Conservation (phyloP, 495 filamentous ascomycete species). For the Aspergillus olivimuriae region DNA sequence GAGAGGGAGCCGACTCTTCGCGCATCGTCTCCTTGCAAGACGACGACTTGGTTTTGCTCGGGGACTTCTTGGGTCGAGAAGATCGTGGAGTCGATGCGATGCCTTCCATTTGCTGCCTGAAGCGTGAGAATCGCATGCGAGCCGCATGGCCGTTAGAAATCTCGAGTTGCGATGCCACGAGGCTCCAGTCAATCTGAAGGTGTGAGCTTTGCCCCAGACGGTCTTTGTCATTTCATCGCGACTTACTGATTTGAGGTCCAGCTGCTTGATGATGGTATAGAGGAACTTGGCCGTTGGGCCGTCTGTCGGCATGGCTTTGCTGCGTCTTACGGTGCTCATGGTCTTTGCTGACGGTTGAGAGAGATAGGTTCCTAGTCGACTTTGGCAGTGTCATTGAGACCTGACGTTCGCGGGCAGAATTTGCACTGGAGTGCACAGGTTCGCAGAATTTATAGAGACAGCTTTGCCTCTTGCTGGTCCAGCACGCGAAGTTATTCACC, state of each 20-base stretch:
- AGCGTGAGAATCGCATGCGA: conserved; percentile 73
- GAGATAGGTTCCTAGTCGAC: too few relatives aligned
- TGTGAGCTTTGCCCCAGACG: background rate
- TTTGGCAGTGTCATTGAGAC: too few relatives aligned
- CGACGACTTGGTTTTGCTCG: conserved; percentile 12
- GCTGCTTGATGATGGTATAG: conserved; percentile 70
- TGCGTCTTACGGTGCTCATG: conserved; percentile 27
- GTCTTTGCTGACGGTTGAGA: too few relatives aligned
- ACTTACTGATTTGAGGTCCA: conserved; percentile 64
- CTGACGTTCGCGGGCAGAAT: too few relatives aligned
- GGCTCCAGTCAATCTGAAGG: conserved; percentile 69
- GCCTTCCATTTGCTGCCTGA: conserved; percentile 55
- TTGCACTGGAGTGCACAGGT: background rate
- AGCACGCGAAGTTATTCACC: too few relatives aligned
- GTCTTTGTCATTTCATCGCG: too few relatives aligned
- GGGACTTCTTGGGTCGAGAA: conserved; percentile 17
- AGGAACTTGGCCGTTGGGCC: conserved; percentile 52
- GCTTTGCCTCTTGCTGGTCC: too few relatives aligned
- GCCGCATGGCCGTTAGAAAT: conserved; percentile 78
- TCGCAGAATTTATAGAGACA: too few relatives aligned
- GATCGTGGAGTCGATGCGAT: conserved; percentile 16
- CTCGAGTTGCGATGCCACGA: conserved; percentile 53
- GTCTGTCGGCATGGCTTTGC: conserved; percentile 43
- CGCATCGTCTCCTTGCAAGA: conserved; percentile 6
- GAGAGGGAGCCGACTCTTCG: background rate